A percentile compares a stretch with the other conserved stretches of the same genome.
phyloP scores from a whole-genome alignment of 2,329 filamentous ascomycete genomes.

The Fusarium keratoplasticum region DNA sequence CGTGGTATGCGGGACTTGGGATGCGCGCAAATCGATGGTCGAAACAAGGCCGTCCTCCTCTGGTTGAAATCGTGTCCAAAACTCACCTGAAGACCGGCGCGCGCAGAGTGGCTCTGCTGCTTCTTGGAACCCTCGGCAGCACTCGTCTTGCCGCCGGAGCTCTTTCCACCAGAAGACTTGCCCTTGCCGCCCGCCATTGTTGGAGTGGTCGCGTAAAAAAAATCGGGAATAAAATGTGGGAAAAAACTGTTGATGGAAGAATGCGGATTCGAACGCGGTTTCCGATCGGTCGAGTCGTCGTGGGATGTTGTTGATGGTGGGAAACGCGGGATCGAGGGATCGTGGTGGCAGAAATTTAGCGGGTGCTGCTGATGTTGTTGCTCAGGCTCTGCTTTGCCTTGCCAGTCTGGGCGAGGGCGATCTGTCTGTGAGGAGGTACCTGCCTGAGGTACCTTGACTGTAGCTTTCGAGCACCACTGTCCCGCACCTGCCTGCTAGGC shows the following conservation, averaged over 20 bases:
- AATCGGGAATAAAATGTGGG: slow-evolving; percentile 30
- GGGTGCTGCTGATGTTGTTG: slow-evolving; percentile 47
- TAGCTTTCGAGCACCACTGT: background rate
- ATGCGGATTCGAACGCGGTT: slow-evolving; percentile 40
- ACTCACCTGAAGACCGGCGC: slow-evolving; percentile 94
- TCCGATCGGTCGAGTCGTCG: slow-evolving; percentile 31
- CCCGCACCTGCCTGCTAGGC: background rate
- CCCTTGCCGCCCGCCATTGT: slow-evolving; percentile 89
- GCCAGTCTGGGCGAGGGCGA: slow-evolving; percentile 26
- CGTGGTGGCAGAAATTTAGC: slow-evolving; percentile 47
- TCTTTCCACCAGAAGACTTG: slow-evolving; percentile 92
- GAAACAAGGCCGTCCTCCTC: slow-evolving; percentile 25
- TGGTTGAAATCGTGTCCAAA: slow-evolving; percentile 5
- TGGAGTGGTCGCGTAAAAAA: slow-evolving; percentile 38
- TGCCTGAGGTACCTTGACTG: slow-evolving; percentile 29
- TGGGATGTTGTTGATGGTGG: slow-evolving; percentile 43
- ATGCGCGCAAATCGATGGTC: slow-evolving; percentile 39
- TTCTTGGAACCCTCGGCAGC: slow-evolving; percentile 79
- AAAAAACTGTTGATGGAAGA: slow-evolving; percentile 28
- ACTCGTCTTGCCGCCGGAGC: slow-evolving; percentile 79
- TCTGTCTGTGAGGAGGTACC: slow-evolving; percentile 31
- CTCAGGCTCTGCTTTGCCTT: slow-evolving; percentile 33
- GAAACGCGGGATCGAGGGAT: slow-evolving; percentile 43
- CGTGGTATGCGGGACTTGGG: slow-evolving; percentile 42
- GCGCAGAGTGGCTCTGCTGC: slow-evolving; percentile 94